Base-by-base conservation (phyloP, 148 eudicot genomes). In the Selenicereus undatus region DNA sequence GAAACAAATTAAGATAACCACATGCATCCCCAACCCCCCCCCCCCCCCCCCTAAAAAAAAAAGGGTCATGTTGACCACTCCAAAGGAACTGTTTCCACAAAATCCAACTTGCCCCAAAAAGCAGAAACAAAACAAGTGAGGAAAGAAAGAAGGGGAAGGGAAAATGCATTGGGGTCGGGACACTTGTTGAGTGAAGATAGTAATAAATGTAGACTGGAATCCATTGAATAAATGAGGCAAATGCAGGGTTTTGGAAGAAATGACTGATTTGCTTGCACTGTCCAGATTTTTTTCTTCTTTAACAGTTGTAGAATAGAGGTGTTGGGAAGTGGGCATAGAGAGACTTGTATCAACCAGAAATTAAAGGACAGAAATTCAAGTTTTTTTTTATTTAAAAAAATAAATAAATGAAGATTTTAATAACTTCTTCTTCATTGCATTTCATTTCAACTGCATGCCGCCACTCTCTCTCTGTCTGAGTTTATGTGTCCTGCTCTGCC, bases 91-190 rank as follows among this genome's bases (percentile, higher is more conserved):
- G 73, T 18, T 70, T 13, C 21, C 21, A 6, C 32, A 70, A 39
- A 20, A 29, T 70, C 42, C 21, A 70, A 29, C 10, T 29, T 70
- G 42, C 43, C 42, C 7, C 20, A 70, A 29, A 70, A 70, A 70
- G 73, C 73, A 70, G 24, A 35, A 72, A 22, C 48, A 72, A 22
- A 8, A 56, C 13, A 56, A 56, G 43, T 32, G 32, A 32, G 2
- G 32, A 32, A 32, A 32, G 32, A 32, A 32, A 32, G 50, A 72
- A 11, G 45, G 8, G 35, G 8, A 26, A 13, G 22, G 12, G 73
- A 14, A 8, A 72, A 11, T 26, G 71, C 71, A 66, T 66, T 27
- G 71, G 71, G 71, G 35, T 72, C 32, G 74, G 75, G 75, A 20
- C 50, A 72, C 75, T 42, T 72, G 75, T 72, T 72, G 50, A 35